Base-by-base conservation (phyloP, 495 filamentous ascomycete species). In the Aspergillus sparsus region DNA sequence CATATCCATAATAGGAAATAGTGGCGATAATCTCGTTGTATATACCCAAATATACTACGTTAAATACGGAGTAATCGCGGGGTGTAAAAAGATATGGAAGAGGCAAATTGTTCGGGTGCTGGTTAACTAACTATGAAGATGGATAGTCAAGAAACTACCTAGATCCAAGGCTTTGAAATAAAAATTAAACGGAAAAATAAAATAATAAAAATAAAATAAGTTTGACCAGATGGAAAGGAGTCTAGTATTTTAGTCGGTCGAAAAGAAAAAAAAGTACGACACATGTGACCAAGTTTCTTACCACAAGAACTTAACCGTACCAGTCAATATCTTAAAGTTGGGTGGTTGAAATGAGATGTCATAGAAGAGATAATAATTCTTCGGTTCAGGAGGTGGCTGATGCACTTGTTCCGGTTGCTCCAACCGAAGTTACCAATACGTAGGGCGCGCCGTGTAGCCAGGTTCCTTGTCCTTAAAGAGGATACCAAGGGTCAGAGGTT, bases 381-480 rank as follows among this genome's bases (percentile, higher is more conserved):
- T 57, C 39, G 55, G 55, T 54, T 65, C 62, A 65, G 65, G 62
- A 64, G 66, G 66, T 65, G 62, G 62, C 62, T 65, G 49, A 68
- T 56, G 62, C n/a, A 42, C 39, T 46, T 49, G 51, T 33, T 33
- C 57, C 54, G 44, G 46, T 31, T 45, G 50, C 49, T 31, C 21
- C 54, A 58, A 49, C 50, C 50, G 35, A 58, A 53, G 44, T 41
- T 44, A 51, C 32, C 42, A 32, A 55, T 18, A 55, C 53, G 33
- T 32, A 27, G 1, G 21, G 21, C 21, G 32, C 39, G 18, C 31
- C 21, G 37, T 50, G 61, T 27, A 27, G 21, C 21, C 3, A n/a
- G n/a, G n/a, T 27, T 27, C 15, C 39, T 42, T 9, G 39, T 42
- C 9, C 12, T 13, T 5, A 5, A 11, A 47, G 46, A 54, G 56